phyloP scores from a whole-genome alignment of 1,284 basidiomycete genomes.

The Apiotrichum laibachii region DNA sequence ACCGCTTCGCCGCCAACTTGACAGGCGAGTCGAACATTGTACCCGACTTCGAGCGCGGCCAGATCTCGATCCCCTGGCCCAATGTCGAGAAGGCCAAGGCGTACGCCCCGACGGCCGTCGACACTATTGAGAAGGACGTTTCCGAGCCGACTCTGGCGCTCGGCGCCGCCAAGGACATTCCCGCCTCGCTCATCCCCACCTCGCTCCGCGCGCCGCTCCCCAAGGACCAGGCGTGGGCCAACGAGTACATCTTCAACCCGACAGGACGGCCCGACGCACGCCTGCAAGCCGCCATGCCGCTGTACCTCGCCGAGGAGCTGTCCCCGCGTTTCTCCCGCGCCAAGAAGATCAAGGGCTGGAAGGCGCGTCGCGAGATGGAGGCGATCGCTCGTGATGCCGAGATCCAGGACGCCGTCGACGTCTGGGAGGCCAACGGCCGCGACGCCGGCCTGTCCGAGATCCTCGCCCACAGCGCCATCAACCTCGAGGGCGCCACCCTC shows the following conservation, averaged over 20 bases:
- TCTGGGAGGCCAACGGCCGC: conserved; percentile 41
- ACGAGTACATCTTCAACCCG: conserved; percentile 29
- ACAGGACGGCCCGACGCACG: conserved; percentile 6
- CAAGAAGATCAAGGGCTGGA: conserved; percentile 39
- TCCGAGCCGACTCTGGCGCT: conserved; percentile 18
- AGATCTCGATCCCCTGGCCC: conserved; percentile 40
- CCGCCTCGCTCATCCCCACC: conserved; percentile 16
- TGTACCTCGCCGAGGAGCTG: conserved; percentile 49
- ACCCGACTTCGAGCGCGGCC: conserved; percentile 20
- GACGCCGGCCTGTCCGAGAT: conserved; percentile 37
- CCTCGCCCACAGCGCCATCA: conserved; percentile 27
- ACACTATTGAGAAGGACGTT: conserved; percentile 21
- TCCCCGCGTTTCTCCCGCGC: conserved; percentile 45
- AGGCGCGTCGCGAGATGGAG: conserved; percentile 31
- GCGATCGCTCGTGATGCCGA: conserved; percentile 23
- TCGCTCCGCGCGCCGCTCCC: conserved; percentile 30
- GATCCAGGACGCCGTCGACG: conserved; percentile 26
- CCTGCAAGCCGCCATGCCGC: conserved; percentile 46
- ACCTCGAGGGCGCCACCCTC: conserved; percentile 40
- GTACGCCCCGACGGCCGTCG: conserved; percentile 17
- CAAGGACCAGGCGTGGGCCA: conserved; percentile 23
- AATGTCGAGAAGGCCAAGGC: not conserved
- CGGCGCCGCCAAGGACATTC: conserved; percentile 6
- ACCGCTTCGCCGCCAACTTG: conserved; percentile 38
- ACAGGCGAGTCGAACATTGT: conserved; percentile 10